Evolutionary conservation across 768 basidiomycete species (phyloP), one percentile per base, ranked within the genome.

Genomic region (Agaricus bisporus): DNA sequence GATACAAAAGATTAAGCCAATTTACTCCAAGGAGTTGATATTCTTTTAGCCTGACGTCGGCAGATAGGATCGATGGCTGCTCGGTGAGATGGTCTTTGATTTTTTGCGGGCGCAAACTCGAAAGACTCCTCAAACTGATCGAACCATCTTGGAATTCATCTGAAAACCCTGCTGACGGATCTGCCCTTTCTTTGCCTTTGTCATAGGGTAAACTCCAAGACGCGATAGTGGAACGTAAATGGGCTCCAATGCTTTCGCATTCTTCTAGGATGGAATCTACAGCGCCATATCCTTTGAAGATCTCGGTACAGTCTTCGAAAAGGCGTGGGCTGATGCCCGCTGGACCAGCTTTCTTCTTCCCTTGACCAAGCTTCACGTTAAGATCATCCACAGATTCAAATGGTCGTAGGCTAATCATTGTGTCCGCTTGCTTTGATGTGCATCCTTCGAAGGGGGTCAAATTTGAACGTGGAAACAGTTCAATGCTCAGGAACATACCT

Each of bases 21-120:
- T 98, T 99, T 50, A 99, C 79, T n/a, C 97, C 97, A 54, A 98
- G 77, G 55, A 98, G 73, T 68, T 99, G 95, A 67, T 99, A 99
- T 60, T 95, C 95, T 74, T 99, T 99, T 62, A 99, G 74, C 61
- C 74, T 76, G 55, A 95, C 83, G 43, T 78, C 79, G 28, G 82
- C 71, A 39, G 80, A 74, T 8, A 97, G 69, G 28, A 80, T 66
- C 11, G 77, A 69, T 8, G 97, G 97, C 61, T 97, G 94, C 36
- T 71, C 68, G 42, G 80, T 73, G 58, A 98, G 75, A 66, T 88
- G 97, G 58, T 85, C 84, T 51, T 76, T 73, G 29, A 78, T 63
- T 46, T 70, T 74, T 45, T 68, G 68, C 43, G 71, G 68, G 39
- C 70, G 71, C 9, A 74, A 60, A 15, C 70, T 60, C 37, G 71